Evolutionary conservation across 164 flowering plant genomes (phyloP).

Genomic region (Tetrastigma voinierianum): DNA sequence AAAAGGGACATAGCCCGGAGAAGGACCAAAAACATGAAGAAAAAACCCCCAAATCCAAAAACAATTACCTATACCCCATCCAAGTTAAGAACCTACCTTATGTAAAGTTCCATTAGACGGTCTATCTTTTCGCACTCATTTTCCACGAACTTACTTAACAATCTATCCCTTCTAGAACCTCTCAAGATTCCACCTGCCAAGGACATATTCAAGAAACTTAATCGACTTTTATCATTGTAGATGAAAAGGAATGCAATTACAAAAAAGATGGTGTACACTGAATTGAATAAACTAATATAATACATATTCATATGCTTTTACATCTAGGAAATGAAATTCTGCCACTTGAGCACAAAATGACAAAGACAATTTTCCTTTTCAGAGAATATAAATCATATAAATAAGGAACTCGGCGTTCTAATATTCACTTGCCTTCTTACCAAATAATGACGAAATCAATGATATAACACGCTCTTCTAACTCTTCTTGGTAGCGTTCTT

Average conservation of each 20-base stretch:
- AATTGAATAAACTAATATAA: too few species aligned
- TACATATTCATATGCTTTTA: too few species aligned
- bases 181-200: constrained; percentile 79
- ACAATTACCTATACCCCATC: too few species aligned
- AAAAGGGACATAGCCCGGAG: too few species aligned
- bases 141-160: constrained; percentile 91
- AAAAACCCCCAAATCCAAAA: too few species aligned
- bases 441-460: constrained; percentile 87
- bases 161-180: constrained; percentile 91
- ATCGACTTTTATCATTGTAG: background rate
- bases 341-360: too few species aligned
- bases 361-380: too few species aligned
- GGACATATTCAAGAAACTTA: background rate
- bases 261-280: background rate
- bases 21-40: too few species aligned
- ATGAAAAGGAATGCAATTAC: background rate
- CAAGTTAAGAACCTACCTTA: constrained; percentile 50
- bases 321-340: too few species aligned
- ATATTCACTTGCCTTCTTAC: constrained; percentile 67
- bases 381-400: too few species aligned
- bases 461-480: constrained; percentile 92
- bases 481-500: constrained; percentile 83
- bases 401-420: too few species aligned
- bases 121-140: constrained; percentile 96
- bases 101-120: constrained; percentile 91